phyloP scores from a whole-genome alignment of 2,329 filamentous ascomycete genomes.

The Verticillium alfalfae region DNA sequence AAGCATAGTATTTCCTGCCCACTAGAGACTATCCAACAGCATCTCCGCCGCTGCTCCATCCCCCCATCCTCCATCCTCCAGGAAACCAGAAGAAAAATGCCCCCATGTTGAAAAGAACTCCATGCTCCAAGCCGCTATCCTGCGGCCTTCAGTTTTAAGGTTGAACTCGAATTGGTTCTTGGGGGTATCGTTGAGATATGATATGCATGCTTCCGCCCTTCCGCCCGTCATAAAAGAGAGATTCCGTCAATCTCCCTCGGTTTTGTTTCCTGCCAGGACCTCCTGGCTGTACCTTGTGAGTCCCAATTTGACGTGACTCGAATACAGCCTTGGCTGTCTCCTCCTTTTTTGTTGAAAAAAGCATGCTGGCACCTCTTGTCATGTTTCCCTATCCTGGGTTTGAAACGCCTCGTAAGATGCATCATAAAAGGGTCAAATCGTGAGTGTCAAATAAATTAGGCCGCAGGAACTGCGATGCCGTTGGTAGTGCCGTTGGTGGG shows the following conservation, averaged over 20 bases:
- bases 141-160: not conserved
- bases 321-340: not conserved
- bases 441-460: slow-evolving; percentile 2
- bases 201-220: slow-evolving; percentile 18
- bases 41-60: not conserved
- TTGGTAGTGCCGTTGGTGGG: slow-evolving; percentile 8
- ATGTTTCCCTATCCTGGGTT: slow-evolving; percentile 11
- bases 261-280: slow-evolving; percentile 13
- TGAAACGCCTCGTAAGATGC: slow-evolving; percentile 13
- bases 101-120: slow-evolving; percentile 5
- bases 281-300: slow-evolving; percentile 16
- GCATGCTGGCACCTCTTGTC: slow-evolving; percentile 7
- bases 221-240: not conserved
- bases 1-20: not conserved
- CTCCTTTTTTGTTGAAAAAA: slow-evolving; percentile 3
- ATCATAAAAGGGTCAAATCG: slow-evolving; percentile 13
- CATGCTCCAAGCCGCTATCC: slow-evolving; percentile 3
- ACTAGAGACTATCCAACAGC: not conserved
- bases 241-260: slow-evolving; percentile 3
- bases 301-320: not conserved
- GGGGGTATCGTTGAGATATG: slow-evolving; percentile 37
- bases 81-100: not conserved
- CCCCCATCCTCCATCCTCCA: not conserved
- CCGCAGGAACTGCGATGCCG: slow-evolving; percentile 7
- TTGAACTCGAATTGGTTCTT: slow-evolving; percentile 6